Conservation (phyloP, 2,329 filamentous ascomycete genomes). For the Cladobotryum protrusum region DNA sequence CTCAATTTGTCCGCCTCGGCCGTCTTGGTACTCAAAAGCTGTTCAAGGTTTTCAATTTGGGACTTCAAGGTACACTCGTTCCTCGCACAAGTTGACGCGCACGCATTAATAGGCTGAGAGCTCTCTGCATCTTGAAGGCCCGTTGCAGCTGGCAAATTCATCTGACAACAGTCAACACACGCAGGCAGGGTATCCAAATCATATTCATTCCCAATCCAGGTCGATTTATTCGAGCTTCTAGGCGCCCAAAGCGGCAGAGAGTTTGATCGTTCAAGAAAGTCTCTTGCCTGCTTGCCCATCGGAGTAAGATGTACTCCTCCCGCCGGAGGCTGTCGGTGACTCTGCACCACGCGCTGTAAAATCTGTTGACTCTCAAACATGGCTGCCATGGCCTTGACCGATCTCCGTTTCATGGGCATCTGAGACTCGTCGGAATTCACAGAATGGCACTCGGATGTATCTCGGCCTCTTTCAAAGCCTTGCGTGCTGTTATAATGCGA, state of each 20-base stretch:
- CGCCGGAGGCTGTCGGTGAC: neutral
- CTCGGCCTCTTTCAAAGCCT: neutral
- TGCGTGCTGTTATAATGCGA: neutral
- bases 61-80: conserved; percentile 36
- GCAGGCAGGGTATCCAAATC: conserved; percentile 8
- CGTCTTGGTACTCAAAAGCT: conserved; percentile 37
- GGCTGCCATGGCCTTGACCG: conserved; percentile 46
- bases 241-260: neutral
- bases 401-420: conserved; percentile 21
- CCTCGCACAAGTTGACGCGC: conserved; percentile 13
- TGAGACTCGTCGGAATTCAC: conserved; percentile 15
- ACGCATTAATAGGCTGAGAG: conserved; percentile 18
- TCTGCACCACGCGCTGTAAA: neutral
- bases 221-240: neutral
- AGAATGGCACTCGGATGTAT: neutral
- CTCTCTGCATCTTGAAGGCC: conserved; percentile 35
- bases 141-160: conserved; percentile 31
- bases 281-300: neutral
- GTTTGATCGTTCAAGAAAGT: neutral
- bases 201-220: conserved; percentile 5
- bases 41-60: conserved; percentile 45
- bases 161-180: conserved; percentile 31
- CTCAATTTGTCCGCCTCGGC: conserved; percentile 42
- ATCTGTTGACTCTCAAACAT: conserved; percentile 38
- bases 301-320: neutral